Base-by-base conservation (phyloP, 23 red algal genomes). In the Gracilaria caudata region DNA sequence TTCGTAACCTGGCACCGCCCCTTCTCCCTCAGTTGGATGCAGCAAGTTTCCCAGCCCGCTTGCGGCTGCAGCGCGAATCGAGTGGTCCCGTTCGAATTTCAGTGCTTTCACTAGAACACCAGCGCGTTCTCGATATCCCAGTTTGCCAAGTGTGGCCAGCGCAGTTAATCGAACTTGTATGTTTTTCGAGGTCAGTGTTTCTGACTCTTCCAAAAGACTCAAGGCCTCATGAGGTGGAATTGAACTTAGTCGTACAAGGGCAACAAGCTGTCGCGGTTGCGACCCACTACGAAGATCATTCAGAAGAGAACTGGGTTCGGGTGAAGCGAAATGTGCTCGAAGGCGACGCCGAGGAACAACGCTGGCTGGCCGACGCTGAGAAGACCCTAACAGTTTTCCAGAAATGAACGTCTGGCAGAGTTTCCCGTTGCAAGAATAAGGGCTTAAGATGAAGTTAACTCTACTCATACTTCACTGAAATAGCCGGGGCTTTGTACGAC, bases 21-120 rank as follows among this genome's bases (percentile, higher is more conserved):
- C 74, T 55, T 68, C 55, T 21, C 37, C 74, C 24, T 84, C 37
- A 33, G 17, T 54, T 33, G 41, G 63, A 29, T 44, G 49, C 47
- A 89, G 59, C 33, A 89, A 68, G 32, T 64, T 64, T 89, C 85
- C 85, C 17, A 89, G 32, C 17, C 21, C 85, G 35, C 37, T 79
- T 38, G 85, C 85, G 21, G 85, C 85, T 9, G 85, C 85, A 21
- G 85, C 85, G 5, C 85, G 85, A 64, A 89, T 58, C 2, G 85
- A 79, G 45, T 89, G 68, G 74, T 89, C 85, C 46, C 56, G 23
- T 14, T 89, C 72, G 21, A 47, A 45, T 47, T 59, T 39, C 51
- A 89, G 55, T 40, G 72, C 85, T 36, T 55, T 20, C 14, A 89
- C 25, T 25, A 89, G 72, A 28, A 51, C 51, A 16, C 44, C 24